These are phyloP conservation scores for Geranium rotundifolium DNA, from an alignment of 345 rosid species.

Conservation along the genomic window DNA sequence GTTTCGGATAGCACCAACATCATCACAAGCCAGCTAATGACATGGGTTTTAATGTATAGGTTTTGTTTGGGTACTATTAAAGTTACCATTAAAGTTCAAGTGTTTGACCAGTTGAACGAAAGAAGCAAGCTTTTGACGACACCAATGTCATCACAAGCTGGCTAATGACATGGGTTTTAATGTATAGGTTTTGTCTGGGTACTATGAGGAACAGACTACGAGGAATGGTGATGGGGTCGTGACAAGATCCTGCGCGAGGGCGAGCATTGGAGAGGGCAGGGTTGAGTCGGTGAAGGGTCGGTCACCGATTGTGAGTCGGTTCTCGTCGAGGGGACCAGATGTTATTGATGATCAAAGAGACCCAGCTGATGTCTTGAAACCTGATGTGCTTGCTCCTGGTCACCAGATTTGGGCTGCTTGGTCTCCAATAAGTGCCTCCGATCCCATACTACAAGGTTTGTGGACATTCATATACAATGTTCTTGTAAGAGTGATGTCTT, in stretches of 20 bases:
- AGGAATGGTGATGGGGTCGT: conserved; percentile 33
- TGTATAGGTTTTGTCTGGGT: conserved; percentile 34
- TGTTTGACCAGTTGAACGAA: no score
- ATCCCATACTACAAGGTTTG: conserved; percentile 11
- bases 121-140: no score
- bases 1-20: no score
- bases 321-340: conserved; percentile 14
- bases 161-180: not conserved
- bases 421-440: conserved; percentile 5
- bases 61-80: conserved; percentile 39
- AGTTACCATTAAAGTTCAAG: no score
- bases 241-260: conserved; percentile 33
- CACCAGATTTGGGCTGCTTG: conserved; percentile 10
- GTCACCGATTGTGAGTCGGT: no score
- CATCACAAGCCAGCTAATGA: not conserved
- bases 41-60: conserved; percentile 15
- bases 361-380: conserved; percentile 20
- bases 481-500: no score
- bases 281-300: conserved; percentile 14
- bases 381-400: conserved; percentile 82
- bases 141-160: not conserved
- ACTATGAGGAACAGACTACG: conserved; percentile 44
- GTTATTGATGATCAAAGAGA: conserved; percentile 8
- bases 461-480: not conserved
- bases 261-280: conserved; percentile 58